phyloP scores from a whole-genome alignment of 176 grass and related monocot genomes.

The Phyllostachys edulis region DNA sequence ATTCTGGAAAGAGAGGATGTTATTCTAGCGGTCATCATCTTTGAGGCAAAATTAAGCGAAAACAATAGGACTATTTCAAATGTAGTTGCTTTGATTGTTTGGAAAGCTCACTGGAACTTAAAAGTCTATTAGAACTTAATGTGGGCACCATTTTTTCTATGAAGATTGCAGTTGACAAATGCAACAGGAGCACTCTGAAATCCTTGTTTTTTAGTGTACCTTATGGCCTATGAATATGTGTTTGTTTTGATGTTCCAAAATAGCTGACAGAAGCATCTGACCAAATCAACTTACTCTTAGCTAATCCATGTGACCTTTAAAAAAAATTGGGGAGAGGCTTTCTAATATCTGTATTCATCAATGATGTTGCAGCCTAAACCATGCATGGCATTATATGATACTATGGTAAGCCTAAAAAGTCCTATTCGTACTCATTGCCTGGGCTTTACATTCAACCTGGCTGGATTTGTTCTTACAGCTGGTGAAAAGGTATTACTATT shows the following conservation, averaged over 20 bases:
- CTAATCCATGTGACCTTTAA: neutral
- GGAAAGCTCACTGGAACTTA: neutral
- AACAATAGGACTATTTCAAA: neutral
- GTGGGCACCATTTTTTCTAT: neutral
- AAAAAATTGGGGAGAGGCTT: neutral
- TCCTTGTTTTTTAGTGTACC: neutral
- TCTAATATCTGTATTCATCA: neutral
- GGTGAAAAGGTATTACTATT: slow-evolving; percentile 69
- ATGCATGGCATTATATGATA: slow-evolving; percentile 90
- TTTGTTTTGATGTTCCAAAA: slow-evolving; percentile 1
- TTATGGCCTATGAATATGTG: neutral
- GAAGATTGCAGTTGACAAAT: neutral
- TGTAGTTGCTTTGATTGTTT: neutral
- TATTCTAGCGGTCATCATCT: neutral
- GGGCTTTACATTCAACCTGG: slow-evolving; percentile 83
- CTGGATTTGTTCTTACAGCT: slow-evolving; percentile 90
- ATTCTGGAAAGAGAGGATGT: neutral
- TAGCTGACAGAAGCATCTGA: neutral
- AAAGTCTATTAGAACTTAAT: neutral
- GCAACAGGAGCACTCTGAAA: neutral
- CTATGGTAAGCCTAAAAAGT: slow-evolving; percentile 80
- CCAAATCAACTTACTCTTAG: neutral
- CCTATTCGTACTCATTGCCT: slow-evolving; percentile 76
- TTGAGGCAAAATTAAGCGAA: neutral
- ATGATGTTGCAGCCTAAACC: slow-evolving; percentile 69